Base-by-base conservation (phyloP, 1,284 basidiomycete genomes). In the Papiliotrema fonsecae region DNA sequence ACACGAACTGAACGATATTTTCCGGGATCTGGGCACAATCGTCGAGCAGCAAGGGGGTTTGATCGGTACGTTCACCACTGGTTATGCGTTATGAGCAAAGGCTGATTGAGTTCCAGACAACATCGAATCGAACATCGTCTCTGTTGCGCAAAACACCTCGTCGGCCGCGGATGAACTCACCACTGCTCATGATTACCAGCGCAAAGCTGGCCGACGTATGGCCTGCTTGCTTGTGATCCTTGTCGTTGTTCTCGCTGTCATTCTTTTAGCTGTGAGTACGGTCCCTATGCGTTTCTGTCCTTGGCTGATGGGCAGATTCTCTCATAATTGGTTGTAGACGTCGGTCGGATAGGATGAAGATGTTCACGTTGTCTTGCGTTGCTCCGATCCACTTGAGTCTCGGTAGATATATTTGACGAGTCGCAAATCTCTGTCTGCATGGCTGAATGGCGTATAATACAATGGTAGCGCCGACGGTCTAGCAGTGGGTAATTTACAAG, bases 1-100 rank as follows among this genome's bases (percentile, higher is more conserved):
- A 47, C 91, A 97, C 64, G 94, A 99, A 70, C 77, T 99, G 40
- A 85, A 91, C 42, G 91, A 97, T 73, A 97, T 99, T 64, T 98
- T 99, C 79, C 82, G 90, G 36, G 94, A 98, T 74, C 76, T 99
- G 31, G 93, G 93, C 32, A 92, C 90, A 18, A 81, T 99, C 37
- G 92, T 99, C 2, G 83, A 85, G 57, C 90, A 97, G 67, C 96
- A 98, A 70, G 93, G 94, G 7, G 83, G 83, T 26, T 89, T 97
- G 86, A 79, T 99, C 47, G 91, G 92, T 94, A 54, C 52, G 86
- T 76, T 41, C 25, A 10, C 18, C 9, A 41, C 41, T 24, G 18
- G n/a, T 30, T 36, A 6, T 22, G 10, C 21, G 7, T 13, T 42
- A 13, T 46, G 4, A 25, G 16, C 4, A 21, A 18, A 26, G 13